Conservation (phyloP, 345 rosid species). For the Eutrema japonicum region DNA sequence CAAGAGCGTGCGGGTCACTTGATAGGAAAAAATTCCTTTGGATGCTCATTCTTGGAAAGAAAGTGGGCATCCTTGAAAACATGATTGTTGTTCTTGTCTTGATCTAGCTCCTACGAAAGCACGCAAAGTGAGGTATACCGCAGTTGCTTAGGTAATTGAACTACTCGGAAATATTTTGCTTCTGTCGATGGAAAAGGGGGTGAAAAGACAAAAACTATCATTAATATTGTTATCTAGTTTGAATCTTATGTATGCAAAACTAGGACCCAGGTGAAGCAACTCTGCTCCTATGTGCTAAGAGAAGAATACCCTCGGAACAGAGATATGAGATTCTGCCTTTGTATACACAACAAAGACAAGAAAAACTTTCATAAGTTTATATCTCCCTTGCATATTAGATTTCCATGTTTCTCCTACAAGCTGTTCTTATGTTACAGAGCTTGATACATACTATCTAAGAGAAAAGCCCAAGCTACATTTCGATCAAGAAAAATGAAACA, state of each 20-base stretch:
- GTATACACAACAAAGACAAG: not conserved
- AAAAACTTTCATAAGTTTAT: not conserved
- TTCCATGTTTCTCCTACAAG: not conserved
- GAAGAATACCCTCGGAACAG: not conserved
- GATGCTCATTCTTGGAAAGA: constrained; percentile 63
- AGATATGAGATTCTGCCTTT: no score
- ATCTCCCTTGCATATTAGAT: constrained; percentile 3
- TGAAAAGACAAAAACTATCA: constrained; percentile 3
- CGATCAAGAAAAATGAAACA: constrained; percentile 7
- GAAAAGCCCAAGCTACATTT: not conserved
- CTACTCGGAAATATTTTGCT: constrained; percentile 7
- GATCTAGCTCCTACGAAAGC: constrained; percentile 58
- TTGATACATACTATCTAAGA: constrained; percentile 10
- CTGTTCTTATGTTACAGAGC: not conserved
- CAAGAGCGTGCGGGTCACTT: constrained; percentile 85
- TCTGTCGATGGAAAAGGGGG: constrained; percentile 4
- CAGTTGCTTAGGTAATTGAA: constrained; percentile 6
- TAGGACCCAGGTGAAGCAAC: constrained; percentile 9
- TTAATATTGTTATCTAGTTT: not conserved
- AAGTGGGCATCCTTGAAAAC: constrained; percentile 67
- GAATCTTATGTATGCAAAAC: constrained; percentile 1
- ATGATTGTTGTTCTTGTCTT: constrained; percentile 54
- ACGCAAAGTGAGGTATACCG: constrained; percentile 12
- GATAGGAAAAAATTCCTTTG: constrained; percentile 86
- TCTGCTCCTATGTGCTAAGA: constrained; percentile 8